Conservation (phyloP, 768 basidiomycete genomes). For the Cytidiella melzeri region DNA sequence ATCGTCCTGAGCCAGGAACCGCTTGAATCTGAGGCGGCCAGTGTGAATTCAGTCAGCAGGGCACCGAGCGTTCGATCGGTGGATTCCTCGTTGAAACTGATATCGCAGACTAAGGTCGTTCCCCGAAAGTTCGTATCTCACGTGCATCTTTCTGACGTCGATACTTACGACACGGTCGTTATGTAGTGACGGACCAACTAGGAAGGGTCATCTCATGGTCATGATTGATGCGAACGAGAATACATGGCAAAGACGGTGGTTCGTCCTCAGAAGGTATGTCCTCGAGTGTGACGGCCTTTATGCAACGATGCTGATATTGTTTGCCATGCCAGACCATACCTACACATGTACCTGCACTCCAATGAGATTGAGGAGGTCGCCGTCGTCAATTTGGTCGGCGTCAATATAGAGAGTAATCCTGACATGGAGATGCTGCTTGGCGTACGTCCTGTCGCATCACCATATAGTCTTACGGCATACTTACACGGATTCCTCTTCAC, state of each 20-base stretch:
- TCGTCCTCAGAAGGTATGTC: conserved; percentile 74
- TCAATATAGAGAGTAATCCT: conserved; percentile 80
- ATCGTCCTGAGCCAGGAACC: conserved; percentile 75
- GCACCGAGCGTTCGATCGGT: conserved; percentile 32
- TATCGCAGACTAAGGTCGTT: conserved; percentile 66
- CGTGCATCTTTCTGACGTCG: neutral
- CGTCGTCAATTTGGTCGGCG: conserved; percentile 76
- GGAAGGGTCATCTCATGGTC: conserved; percentile 78
- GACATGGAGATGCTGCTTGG: conserved; percentile 85
- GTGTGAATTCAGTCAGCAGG: conserved; percentile 25
- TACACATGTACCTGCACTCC: conserved; percentile 80
- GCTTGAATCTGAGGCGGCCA: conserved; percentile 44
- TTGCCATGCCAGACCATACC: conserved; percentile 62
- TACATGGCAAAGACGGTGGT: conserved; percentile 80
- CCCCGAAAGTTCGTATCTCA: conserved; percentile 55
- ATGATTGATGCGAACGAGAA: conserved; percentile 77
- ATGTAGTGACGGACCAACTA: conserved; percentile 70
- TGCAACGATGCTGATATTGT: neutral
- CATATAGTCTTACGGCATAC: neutral
- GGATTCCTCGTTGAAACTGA: conserved; percentile 54
- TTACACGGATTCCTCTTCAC: conserved; percentile 6
- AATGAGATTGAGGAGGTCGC: conserved; percentile 81
- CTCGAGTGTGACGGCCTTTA: neutral
- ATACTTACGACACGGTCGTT: neutral
- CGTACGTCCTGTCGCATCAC: conserved; percentile 40